These are phyloP conservation scores for Nicotiana attenuata DNA, from an alignment of 257 asterid species.

Conservation along the genomic window DNA sequence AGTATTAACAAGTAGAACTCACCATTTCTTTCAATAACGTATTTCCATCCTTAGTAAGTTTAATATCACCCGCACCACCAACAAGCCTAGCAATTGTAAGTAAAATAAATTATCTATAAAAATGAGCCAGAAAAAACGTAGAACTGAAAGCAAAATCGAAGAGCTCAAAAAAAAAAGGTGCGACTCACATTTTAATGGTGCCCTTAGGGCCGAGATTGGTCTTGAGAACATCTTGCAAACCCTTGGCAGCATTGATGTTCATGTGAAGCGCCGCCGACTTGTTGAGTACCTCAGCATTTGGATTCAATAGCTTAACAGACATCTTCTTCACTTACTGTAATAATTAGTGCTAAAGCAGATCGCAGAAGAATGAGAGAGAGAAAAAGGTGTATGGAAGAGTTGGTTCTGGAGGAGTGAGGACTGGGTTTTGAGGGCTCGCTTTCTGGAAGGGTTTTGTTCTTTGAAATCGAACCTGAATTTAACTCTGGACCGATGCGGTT, in stretches of 20 bases:
- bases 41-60: constrained; percentile 98
- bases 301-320: constrained; percentile 88
- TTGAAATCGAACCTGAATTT: neutral
- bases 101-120: neutral
- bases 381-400: neutral
- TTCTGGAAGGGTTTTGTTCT: constrained; percentile 16
- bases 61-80: constrained; percentile 99
- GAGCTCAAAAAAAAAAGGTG: neutral
- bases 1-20: constrained; percentile 11
- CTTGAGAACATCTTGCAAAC: constrained; percentile 92
- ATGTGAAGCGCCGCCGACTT: constrained; percentile 96
- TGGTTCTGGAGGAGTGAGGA: neutral
- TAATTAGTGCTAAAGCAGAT: neutral
- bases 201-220: constrained; percentile 98
- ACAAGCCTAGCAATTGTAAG: constrained; percentile 64
- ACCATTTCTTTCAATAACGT: constrained; percentile 95
- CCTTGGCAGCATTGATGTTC: constrained; percentile 98
- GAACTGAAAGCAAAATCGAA: neutral
- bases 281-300: constrained; percentile 98
- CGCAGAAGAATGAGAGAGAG: neutral
- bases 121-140: neutral
- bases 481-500: neutral
- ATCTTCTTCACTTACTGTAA: constrained; percentile 21
- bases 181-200: constrained; percentile 74
- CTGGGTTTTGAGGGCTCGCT: constrained; percentile 20